Percentiles rank a stretch among this genome's conserved stretches.
Evolutionary conservation across 352 stramenopile genomes (phyloP).

Genomic region (Stramenopiles sp.): DNA sequence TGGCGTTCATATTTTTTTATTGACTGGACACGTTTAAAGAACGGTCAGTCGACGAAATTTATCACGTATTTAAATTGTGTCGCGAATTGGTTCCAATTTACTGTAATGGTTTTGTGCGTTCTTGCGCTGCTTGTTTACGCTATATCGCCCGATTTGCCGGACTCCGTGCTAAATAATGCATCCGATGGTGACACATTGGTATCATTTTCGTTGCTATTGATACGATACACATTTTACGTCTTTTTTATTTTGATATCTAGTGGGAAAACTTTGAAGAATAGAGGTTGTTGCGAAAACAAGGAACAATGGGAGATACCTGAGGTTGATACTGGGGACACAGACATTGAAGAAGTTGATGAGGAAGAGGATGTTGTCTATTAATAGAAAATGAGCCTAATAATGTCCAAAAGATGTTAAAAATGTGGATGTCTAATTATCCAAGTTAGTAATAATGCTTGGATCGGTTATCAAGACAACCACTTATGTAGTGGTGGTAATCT

Average conservation of each 20-base stretch:
- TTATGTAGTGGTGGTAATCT: too few relatives aligned
- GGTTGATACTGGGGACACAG: too few relatives aligned
- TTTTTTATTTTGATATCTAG: conserved; percentile 1
- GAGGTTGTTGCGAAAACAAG: background rate
- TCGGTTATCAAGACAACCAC: too few relatives aligned
- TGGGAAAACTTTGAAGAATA: background rate
- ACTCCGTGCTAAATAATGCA: background rate
- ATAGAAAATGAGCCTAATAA: too few relatives aligned
- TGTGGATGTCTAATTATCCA: too few relatives aligned
- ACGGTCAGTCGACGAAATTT: background rate
- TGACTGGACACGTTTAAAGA: background rate
- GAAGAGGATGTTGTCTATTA: background rate
- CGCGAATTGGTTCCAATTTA: background rate
- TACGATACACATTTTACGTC: background rate
- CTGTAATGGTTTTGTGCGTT: background rate
- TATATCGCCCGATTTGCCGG: background rate
- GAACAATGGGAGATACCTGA: background rate
- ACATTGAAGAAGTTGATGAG: background rate
- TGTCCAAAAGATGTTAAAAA: too few relatives aligned
- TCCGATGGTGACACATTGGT: background rate
- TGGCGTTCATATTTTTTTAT: background rate
- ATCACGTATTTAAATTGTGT: background rate
- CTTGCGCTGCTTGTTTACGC: background rate
- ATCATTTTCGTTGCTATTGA: background rate
- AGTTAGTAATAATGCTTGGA: too few relatives aligned